Conservation (phyloP, 2,329 filamentous ascomycete genomes). For the Colletotrichum caudatum region DNA sequence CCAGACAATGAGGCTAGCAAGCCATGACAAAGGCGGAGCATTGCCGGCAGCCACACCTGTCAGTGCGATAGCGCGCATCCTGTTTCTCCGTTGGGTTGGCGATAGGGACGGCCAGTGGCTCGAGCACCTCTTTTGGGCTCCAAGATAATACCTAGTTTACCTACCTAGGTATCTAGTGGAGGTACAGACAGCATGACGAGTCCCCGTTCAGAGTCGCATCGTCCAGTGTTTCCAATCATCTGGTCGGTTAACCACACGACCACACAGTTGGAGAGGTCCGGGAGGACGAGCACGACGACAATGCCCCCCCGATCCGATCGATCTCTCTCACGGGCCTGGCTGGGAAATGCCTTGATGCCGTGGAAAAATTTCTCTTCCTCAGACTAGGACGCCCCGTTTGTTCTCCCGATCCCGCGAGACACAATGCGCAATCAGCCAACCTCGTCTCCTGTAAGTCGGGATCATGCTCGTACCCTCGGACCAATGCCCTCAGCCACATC, state of each 20-base stretch:
- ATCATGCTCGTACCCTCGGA: conserved; percentile 37
- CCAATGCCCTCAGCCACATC: conserved; percentile 38
- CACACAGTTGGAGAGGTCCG: conserved; percentile 19
- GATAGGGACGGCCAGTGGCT: conserved; percentile 10
- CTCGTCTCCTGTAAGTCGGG: conserved; percentile 29
- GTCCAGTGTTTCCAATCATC: conserved; percentile 36
- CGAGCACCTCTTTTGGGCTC: conserved; percentile 8
- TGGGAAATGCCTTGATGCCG: not conserved
- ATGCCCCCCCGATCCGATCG: conserved; percentile 35
- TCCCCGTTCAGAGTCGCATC: conserved; percentile 32
- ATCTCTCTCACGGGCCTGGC: conserved; percentile 19
- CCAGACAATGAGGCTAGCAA: conserved; percentile 21
- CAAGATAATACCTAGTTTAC: not conserved
- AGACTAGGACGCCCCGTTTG: conserved; percentile 26
- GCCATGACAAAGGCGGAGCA: conserved; percentile 17
- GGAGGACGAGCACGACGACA: conserved; percentile 11
- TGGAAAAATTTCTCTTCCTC: conserved; percentile 12
- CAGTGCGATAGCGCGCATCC: not conserved
- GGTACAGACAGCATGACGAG: conserved; percentile 25
- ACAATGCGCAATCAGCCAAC: conserved; percentile 40
- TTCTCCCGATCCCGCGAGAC: conserved; percentile 15
- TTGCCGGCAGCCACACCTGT: conserved; percentile 16
- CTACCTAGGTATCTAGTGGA: too few species aligned
- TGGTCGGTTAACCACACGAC: conserved; percentile 8
- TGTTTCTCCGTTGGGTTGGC: not conserved